Evolutionary conservation across 257 asterid genomes (phyloP), one percentile per base, ranked within the genome.

Genomic region (Rhazya stricta): DNA sequence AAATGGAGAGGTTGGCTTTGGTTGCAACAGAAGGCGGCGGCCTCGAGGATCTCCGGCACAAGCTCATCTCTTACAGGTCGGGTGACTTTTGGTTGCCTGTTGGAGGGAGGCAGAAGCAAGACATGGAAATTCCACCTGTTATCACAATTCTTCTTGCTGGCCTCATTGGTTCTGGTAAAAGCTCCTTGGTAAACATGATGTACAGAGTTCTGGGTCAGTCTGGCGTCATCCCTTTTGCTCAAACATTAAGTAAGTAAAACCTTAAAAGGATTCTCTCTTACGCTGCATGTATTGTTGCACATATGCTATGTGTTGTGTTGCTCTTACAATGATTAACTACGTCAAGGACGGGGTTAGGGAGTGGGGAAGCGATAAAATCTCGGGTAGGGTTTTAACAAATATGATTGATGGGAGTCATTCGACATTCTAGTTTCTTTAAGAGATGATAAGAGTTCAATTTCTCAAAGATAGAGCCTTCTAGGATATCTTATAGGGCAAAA

Each of bases 181-280:
- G 92, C 80, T 79, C 96, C 15, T 71, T 87, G 16, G 79, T 90
- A 8, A 91, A 89, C 69, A 75, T 88, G 79, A 85, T 90, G 94
- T 91, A 90, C 39, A 84, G 87, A 75, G 92, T 88, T 82, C 90
- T 89, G 62, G 96, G 94, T n/a, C 81, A 85, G 79, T 80, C 88
- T 69, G 96, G 94, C 0, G 85, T 91, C 78, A 83, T 88, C 78
- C 96, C 97, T 72, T 91, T 87, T 75, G 96, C 96, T 71, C 94
- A 85, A 74, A 91, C 92, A 6, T 88, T 94, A 76, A 85, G 93
- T 85, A 77, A 16, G 84, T 42, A 4, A 2, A 42, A 18, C 4
- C 43, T 3, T 3, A 39, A 39, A 39, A n/a, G n/a, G n/a, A n/a
- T n/a, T n/a, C n/a, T n/a, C n/a, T n/a, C n/a, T n/a, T n/a, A n/a